Percentiles rank a stretch among this genome's conserved stretches.
Evolutionary conservation across 345 rosid genomes (phyloP).

Genomic region (Nasturtium officinale): DNA sequence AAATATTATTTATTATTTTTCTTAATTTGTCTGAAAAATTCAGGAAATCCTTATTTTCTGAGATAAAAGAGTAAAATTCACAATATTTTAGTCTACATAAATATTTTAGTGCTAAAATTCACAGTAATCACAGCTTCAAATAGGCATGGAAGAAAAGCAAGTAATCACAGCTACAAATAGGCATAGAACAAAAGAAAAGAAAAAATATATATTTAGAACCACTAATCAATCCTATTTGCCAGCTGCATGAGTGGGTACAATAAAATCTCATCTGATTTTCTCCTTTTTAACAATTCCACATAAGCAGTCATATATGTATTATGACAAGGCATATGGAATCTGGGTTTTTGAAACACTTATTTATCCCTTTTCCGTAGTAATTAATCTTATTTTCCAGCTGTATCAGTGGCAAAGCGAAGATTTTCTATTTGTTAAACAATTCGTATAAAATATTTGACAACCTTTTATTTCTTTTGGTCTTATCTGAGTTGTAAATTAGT

Average conservation of each 20-base stretch:
- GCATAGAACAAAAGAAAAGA: no score
- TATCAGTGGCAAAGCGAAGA: background rate
- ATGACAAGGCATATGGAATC: background rate
- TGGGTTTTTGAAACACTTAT: background rate
- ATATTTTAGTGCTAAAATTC: background rate
- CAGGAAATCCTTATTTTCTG: no score
- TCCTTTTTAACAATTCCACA: background rate
- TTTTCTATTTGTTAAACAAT: background rate
- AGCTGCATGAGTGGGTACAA: slow-evolving; percentile 13
- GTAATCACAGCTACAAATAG: background rate
- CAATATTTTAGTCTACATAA: no score
- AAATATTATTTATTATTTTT: no score
- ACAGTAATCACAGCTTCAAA: no score
- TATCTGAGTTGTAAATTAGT: background rate
- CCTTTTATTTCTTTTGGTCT: background rate
- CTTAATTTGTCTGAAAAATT: no score
- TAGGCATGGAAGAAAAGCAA: no score
- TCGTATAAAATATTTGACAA: background rate
- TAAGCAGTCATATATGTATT: slow-evolving; percentile 2
- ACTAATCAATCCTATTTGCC: background rate
- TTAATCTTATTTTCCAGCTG: background rate
- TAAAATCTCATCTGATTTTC: slow-evolving; percentile 1
- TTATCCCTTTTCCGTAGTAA: background rate
- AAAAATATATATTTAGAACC: background rate
- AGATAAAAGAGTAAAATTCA: no score